phyloP scores from a whole-genome alignment of 2,329 filamentous ascomycete genomes.

The Aspergillus sergii region DNA sequence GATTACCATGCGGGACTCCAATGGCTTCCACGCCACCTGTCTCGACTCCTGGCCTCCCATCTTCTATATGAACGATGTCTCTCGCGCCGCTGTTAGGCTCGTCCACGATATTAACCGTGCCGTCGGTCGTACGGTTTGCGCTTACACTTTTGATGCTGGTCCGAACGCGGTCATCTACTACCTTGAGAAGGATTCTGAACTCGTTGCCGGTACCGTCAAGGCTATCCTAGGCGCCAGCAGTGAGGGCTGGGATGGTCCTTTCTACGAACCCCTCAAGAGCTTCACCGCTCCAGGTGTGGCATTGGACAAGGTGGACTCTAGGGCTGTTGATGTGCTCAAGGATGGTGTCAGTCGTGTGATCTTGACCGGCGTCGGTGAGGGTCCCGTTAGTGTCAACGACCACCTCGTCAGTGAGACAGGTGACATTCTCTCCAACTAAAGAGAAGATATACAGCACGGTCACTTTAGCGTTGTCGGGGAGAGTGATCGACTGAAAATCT shows the following conservation, averaged over 20 bases:
- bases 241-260: conserved; percentile 59
- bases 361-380: conserved; percentile 86
- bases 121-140: conserved; percentile 78
- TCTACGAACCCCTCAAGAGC: conserved; percentile 56
- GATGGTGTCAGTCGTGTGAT: conserved; percentile 87
- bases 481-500: not conserved
- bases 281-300: conserved; percentile 52
- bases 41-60: conserved; percentile 96
- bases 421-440: conserved; percentile 39
- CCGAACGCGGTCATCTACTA: conserved; percentile 98
- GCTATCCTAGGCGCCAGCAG: conserved; percentile 67
- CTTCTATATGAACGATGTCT: conserved; percentile 97
- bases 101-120: conserved; percentile 86
- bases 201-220: conserved; percentile 79
- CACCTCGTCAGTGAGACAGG: conserved; percentile 72
- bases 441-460: not conserved
- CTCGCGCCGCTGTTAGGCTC: conserved; percentile 79
- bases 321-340: conserved; percentile 66
- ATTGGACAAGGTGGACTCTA: conserved; percentile 60
- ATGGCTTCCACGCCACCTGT: conserved; percentile 94
- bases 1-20: conserved; percentile 94
- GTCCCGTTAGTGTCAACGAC: conserved; percentile 77
- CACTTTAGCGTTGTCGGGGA: not conserved
- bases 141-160: conserved; percentile 96
- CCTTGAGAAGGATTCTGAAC: conserved; percentile 72